Base-by-base conservation (phyloP, 306 rosid genomes). In the Lithocarpus polystachyus region DNA sequence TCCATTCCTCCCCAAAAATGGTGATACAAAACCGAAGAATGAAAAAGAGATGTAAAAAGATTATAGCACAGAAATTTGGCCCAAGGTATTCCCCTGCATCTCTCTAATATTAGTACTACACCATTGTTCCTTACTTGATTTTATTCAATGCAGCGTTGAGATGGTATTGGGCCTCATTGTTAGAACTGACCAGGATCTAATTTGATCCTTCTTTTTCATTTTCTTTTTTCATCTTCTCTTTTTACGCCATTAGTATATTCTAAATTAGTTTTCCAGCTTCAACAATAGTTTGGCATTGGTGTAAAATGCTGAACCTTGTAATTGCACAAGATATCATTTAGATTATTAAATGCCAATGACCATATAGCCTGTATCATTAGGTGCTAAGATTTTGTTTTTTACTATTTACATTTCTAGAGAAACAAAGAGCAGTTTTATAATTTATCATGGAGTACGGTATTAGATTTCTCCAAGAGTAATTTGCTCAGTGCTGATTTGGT, bases 271-370 rank as follows among this genome's bases (percentile, higher is more conserved):
- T 78, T 86, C 83, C 74, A 80, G 86, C 87, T 79, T 80, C 85
- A 82, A 83, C 82, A 77, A 76, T 86, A 84, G 90, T 87, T 82
- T 29, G 86, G 80, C 17, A 79, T 81, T 79, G 86, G 72, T 94
- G 97, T 90, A 92, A 84, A 88, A 84, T 89, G 87, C 85, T 79
- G 88, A 83, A 87, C 87, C 71, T 82, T 86, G 89, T 86, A 82
- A 84, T 84, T 84, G 82, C 81, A 45, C 79, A 77, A 73, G 80
- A 54, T 85, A 60, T 65, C 83, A 74, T 68, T 85, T 81, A 80
- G 67, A 75, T 35, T 75, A 61, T 81, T 75, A 75, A 77, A 77
- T 71, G 56, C 56, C 31, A 40, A 74, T 54, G 75, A 75, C 26
- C 68, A 59, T 78, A 26, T 57, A 68, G 76, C 74, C 69, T 78